Conservation (phyloP, 345 rosid genomes). For the Ailanthus altissimus region DNA sequence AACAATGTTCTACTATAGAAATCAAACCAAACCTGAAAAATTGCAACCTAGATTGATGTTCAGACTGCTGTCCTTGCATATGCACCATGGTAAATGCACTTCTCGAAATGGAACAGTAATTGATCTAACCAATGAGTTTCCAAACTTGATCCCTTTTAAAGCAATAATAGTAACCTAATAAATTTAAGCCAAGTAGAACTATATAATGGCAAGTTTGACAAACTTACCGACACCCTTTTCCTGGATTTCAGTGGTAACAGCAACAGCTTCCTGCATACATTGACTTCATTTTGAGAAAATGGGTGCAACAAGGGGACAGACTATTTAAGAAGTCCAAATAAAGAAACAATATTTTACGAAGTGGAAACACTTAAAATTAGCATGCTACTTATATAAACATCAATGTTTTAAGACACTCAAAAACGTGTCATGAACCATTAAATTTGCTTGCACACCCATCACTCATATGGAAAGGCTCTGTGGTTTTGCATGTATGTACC, state of each 20-base stretch:
- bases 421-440: background rate
- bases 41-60: background rate
- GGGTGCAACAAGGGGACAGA: background rate
- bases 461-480: background rate
- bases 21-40: background rate
- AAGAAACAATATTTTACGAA: background rate
- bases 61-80: background rate
- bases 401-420: background rate
- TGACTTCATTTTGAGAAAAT: slow-evolving; percentile 9
- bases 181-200: background rate
- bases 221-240: slow-evolving; percentile 71
- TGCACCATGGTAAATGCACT: background rate
- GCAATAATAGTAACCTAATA: background rate
- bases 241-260: slow-evolving; percentile 71
- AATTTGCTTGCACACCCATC: background rate
- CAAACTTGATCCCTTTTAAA: slow-evolving; percentile 6
- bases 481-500: too few species aligned
- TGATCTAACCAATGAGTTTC: background rate
- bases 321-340: background rate
- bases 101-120: too few species aligned
- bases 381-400: background rate
- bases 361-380: background rate
- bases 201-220: background rate
- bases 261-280: slow-evolving; percentile 72
- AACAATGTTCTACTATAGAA: background rate